Base-by-base conservation (phyloP, 2,329 filamentous ascomycete species). In the Myriangium duriaei region DNA sequence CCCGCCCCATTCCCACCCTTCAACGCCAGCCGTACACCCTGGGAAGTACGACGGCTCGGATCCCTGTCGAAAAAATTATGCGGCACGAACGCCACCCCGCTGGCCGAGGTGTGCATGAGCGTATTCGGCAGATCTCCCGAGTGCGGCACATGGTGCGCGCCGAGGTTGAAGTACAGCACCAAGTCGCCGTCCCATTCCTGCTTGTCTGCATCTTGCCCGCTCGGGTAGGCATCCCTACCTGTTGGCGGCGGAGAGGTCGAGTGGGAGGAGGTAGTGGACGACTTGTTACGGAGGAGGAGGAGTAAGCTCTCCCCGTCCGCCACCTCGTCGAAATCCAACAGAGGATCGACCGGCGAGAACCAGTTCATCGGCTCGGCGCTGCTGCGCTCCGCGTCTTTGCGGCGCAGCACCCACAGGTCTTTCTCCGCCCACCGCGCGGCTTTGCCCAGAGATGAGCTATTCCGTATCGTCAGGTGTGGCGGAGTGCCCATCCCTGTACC, bases 371-470 rank as follows among this genome's bases (percentile, higher is more conserved):
- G 53, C 26, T 70, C 60, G 0, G 64, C 61, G 24, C 55, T 54
- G 3, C 56, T 55, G 1, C 66, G 66, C 50, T 75, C 71, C 0
- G 61, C 66, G 45, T 75, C 69, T 39, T 74, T 67, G 5, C 62
- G 67, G 41, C 58, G 55, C 2, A 68, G 61, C 12, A 72, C 57
- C 48, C 64, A 68, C 4, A 76, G 45, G 48, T 75, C 65, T 43
- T 70, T 58, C 12, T 60, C 61, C 3, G 69, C 65, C 59, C 65
- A 75, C 15, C 58, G 53, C 0, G 61, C 67, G 0, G 67, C 58
- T 24, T 67, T 63, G 9, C 51, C 57, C 1, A 68, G 50, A 11
- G 62, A 64, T 9, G 58, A 62, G 4, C 66, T 70, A 47, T 72
- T 61, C 18, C 60, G 37, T 11, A 71, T 61, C 0, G 69, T 70